Conservation (phyloP, 2,329 filamentous ascomycete genomes). For the Colletotrichum coccodes region DNA sequence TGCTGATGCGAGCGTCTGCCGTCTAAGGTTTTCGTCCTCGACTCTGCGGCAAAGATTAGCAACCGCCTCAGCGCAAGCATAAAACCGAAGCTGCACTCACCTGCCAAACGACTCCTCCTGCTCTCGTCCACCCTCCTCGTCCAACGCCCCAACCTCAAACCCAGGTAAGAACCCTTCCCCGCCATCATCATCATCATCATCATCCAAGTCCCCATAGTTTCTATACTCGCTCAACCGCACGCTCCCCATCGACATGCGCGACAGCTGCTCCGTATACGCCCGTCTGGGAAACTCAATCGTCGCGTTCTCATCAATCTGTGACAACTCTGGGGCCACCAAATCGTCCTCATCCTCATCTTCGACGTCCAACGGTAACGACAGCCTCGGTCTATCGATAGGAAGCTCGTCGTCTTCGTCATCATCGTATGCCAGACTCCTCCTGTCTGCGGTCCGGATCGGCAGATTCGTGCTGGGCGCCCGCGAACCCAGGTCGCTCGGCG, state of each 20-base stretch:
- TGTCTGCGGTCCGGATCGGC: conserved; percentile 38
- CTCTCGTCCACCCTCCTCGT: conserved; percentile 46
- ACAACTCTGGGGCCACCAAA: conserved; percentile 63
- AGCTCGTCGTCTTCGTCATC: conserved; percentile 60
- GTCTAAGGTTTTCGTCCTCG: conserved; percentile 52
- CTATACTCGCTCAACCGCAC: conserved; percentile 64
- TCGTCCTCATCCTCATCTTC: conserved; percentile 57
- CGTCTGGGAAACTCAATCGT: conserved; percentile 69
- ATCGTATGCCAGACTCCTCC: conserved; percentile 30
- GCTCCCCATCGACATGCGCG: conserved; percentile 62
- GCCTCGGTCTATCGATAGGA: conserved; percentile 60
- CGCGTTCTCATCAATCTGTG: conserved; percentile 63
- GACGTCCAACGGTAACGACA: conserved; percentile 64
- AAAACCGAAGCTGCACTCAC: neutral
- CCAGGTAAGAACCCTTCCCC: conserved; percentile 62
- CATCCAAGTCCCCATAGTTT: conserved; percentile 46
- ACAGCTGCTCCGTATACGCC: conserved; percentile 57
- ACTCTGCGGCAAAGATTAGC: conserved; percentile 38
- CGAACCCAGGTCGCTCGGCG: conserved; percentile 41
- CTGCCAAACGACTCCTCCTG: conserved; percentile 43
- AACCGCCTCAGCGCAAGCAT: neutral
- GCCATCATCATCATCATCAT: conserved; percentile 55
- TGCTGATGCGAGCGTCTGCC: conserved; percentile 47
- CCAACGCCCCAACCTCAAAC: conserved; percentile 21
- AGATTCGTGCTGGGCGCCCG: conserved; percentile 32